phyloP scores from a whole-genome alignment of 2,329 filamentous ascomycete genomes.

The Teratosphaeria pseudoeucalypti region DNA sequence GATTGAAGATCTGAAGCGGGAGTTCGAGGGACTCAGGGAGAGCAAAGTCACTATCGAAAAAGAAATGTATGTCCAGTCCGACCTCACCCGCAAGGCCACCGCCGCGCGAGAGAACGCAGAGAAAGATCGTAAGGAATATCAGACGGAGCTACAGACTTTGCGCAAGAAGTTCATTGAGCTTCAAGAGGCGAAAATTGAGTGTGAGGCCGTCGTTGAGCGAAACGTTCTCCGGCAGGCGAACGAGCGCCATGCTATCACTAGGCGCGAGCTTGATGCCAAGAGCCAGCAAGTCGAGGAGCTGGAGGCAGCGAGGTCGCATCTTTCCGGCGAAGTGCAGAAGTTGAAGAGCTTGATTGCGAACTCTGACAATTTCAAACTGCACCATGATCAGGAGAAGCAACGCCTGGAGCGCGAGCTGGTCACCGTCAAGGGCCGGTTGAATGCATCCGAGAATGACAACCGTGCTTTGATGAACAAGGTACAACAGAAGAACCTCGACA shows the following conservation, averaged over 20 bases:
- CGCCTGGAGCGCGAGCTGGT: slow-evolving; percentile 82
- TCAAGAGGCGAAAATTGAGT: slow-evolving; percentile 75
- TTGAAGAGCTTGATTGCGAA: slow-evolving; percentile 80
- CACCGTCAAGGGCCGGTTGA: slow-evolving; percentile 78
- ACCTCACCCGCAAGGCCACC: slow-evolving; percentile 74
- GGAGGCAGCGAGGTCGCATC: slow-evolving; percentile 65
- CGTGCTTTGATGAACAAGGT: slow-evolving; percentile 90
- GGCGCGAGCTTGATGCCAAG: slow-evolving; percentile 70
- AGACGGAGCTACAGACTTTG: slow-evolving; percentile 71
- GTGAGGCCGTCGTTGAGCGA: slow-evolving; percentile 70
- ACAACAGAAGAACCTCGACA: slow-evolving; percentile 93
- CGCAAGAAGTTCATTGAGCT: slow-evolving; percentile 74
- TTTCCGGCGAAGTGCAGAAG: slow-evolving; percentile 71
- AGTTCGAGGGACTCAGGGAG: slow-evolving; percentile 79
- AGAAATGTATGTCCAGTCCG: slow-evolving; percentile 91
- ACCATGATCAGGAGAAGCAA: slow-evolving; percentile 89
- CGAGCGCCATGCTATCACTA: slow-evolving; percentile 68
- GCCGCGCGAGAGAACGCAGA: slow-evolving; percentile 73
- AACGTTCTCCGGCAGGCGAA: slow-evolving; percentile 66
- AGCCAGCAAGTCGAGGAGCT: slow-evolving; percentile 66
- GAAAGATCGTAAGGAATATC: slow-evolving; percentile 78
- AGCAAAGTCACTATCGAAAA: slow-evolving; percentile 97
- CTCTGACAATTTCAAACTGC: slow-evolving; percentile 78
- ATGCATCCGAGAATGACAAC: slow-evolving; percentile 94
- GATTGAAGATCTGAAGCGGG: slow-evolving; percentile 67